Base-by-base conservation (phyloP, 2,329 filamentous ascomycete species). In the Aspergillus awamori region DNA sequence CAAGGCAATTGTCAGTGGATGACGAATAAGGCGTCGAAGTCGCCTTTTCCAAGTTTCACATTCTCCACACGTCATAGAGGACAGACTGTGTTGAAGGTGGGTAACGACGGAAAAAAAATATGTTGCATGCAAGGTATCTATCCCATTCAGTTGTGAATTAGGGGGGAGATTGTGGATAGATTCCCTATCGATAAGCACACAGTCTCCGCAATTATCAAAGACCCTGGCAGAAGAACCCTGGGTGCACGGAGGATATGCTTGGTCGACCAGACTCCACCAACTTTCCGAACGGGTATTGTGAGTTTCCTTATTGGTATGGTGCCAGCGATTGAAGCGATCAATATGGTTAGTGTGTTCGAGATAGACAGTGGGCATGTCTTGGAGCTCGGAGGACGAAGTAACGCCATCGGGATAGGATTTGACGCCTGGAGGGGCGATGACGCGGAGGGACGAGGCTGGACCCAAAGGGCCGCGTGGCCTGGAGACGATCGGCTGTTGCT, bases 361-460 rank as follows among this genome's bases (percentile, higher is more conserved):
- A 30, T 28, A 51, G 30, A 51, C n/a, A 51, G 47, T 28, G 47
- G 8, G n/a, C 28, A 30, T 51, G 47, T 49, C 45, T 17, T 30
- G 10, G 26, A n/a, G 47, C 26, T 45, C 47, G 26, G 47, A 17
- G 10, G 22, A 26, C 22, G 45, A 24, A 49, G 24, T 28, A 59
- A 47, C 26, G 39, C 24, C 53, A 56, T 33, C 26, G 53, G 53
- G 6, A 24, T 28, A 45, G 53, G 24, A 45, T 56, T 41, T 56
- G 53, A 47, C 43, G 53, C 28, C 33, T 30, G 43, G 41, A 45
- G 53, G 43, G 53, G 53, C 53, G 53, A 56, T 56, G 41, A 56
- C 53, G 53, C 43, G 53, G 53, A 56, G 53, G 53, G 53, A 41
- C 53, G 53, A 15, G 53, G 53, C 53, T 56, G 53, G 53, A 33